Evolutionary conservation across 1,284 basidiomycete genomes (phyloP).

Genomic region (Ceratobasidium sp.): DNA sequence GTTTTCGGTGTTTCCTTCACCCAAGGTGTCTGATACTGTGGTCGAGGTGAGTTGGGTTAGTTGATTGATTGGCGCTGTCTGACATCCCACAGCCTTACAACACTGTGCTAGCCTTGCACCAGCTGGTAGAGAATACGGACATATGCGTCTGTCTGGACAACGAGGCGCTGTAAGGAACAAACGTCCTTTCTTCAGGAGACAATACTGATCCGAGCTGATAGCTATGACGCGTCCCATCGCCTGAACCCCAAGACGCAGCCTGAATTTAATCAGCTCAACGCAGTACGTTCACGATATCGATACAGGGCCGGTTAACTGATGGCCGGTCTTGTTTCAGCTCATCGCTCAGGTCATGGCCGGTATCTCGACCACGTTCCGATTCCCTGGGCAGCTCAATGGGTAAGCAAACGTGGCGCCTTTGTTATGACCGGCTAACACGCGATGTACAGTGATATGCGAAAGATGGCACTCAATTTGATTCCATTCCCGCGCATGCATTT

Average conservation of each 20-base stretch:
- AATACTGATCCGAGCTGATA: conserved; percentile 46
- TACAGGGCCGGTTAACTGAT: conserved; percentile 13
- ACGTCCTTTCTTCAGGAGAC: not conserved
- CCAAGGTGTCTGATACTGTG: conserved; percentile 95
- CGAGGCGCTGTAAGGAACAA: conserved; percentile 75
- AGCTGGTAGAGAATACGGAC: conserved; percentile 91
- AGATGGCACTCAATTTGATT: conserved; percentile 91
- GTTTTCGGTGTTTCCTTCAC: conserved; percentile 90
- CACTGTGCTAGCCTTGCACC: conserved; percentile 87
- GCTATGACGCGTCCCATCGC: conserved; percentile 82
- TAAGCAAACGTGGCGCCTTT: conserved; percentile 48
- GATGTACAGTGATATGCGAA: conserved; percentile 79
- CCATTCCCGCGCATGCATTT: conserved; percentile 91
- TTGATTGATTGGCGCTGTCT: conserved; percentile 15
- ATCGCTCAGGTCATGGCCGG: conserved; percentile 90
- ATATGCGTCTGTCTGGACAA: conserved; percentile 93
- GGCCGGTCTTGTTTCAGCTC: conserved; percentile 56
- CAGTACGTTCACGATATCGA: conserved; percentile 56
- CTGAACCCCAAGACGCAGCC: conserved; percentile 78
- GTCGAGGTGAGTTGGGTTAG: conserved; percentile 64
- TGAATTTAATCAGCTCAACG: conserved; percentile 79
- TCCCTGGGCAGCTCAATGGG: conserved; percentile 94
- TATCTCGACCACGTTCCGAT: conserved; percentile 87
- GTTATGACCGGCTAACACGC: not conserved
- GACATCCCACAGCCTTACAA: conserved; percentile 77